Evolutionary conservation across 805 yeast genomes (phyloP).

Genomic region (Kazachstania taianensis): DNA sequence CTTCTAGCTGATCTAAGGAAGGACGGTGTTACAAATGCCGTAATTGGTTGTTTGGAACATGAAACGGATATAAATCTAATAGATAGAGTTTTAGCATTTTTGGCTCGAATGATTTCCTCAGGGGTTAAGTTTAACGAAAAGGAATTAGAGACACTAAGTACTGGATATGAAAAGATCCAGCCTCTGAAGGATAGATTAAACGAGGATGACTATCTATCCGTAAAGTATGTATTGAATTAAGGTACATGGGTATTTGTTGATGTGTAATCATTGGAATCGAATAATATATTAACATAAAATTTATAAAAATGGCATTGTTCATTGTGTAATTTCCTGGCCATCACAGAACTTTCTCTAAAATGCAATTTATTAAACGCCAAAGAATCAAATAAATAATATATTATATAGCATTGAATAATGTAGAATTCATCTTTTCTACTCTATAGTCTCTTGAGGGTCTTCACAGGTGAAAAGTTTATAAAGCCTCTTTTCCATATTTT

Average conservation of each 20-base stretch:
- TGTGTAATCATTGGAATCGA: not conserved
- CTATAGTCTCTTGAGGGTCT: constrained; percentile 38
- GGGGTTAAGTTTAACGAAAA: constrained; percentile 37
- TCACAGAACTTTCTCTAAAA: constrained; percentile 29
- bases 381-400: constrained; percentile 3
- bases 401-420: not conserved
- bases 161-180: constrained; percentile 33
- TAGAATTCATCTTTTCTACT: constrained; percentile 1
- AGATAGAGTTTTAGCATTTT: constrained; percentile 46
- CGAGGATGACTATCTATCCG: constrained; percentile 41
- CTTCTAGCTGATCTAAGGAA: constrained; percentile 30
- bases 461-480: constrained; percentile 37
- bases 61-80: constrained; percentile 37
- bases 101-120: constrained; percentile 36
- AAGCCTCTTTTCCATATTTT: constrained; percentile 41
- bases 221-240: constrained; percentile 35
- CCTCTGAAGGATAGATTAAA: constrained; percentile 40
- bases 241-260: not conserved
- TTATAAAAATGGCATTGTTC: not conserved
- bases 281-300: not conserved
- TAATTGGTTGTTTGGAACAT: constrained; percentile 20
- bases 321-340: not conserved
- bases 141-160: constrained; percentile 32
- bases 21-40: constrained; percentile 19
- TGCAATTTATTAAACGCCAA: constrained; percentile 26